Conservation (phyloP, 345 rosid genomes). For the Sisymbrium irio region DNA sequence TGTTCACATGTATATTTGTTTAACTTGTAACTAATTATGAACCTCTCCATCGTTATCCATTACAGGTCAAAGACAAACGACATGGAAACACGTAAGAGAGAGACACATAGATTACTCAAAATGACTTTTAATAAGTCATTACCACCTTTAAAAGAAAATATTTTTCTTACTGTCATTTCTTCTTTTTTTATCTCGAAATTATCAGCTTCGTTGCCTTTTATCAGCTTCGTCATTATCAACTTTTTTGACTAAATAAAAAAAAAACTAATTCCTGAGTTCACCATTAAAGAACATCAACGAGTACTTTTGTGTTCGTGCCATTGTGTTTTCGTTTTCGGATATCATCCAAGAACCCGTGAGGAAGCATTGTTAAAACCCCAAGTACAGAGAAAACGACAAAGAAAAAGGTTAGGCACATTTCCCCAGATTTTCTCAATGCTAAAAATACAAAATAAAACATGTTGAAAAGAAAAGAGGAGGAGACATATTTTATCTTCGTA, state of each 20-base stretch:
- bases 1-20: neutral
- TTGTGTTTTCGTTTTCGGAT: neutral
- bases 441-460: neutral
- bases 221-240: conserved; percentile 1
- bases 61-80: conserved; percentile 13
- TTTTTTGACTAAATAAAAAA: neutral
- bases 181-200: neutral
- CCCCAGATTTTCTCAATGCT: neutral
- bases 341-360: conserved; percentile 22
- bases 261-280: neutral
- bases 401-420: conserved; percentile 25
- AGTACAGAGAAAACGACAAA: conserved; percentile 24
- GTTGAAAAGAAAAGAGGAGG: neutral
- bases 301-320: neutral
- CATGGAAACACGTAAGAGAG: conserved; percentile 24
- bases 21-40: conserved; percentile 6
- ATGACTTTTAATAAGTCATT: neutral
- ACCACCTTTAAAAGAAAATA: neutral
- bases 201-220: neutral
- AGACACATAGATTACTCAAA: neutral
- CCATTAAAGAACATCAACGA: neutral
- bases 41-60: conserved; percentile 44
- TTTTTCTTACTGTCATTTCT: conserved; percentile 1
- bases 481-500: conserved; percentile 27
- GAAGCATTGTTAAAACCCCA: neutral